phyloP scores from a whole-genome alignment of 202 grass and related monocot species.

The Hordeum pubiflorum region DNA sequence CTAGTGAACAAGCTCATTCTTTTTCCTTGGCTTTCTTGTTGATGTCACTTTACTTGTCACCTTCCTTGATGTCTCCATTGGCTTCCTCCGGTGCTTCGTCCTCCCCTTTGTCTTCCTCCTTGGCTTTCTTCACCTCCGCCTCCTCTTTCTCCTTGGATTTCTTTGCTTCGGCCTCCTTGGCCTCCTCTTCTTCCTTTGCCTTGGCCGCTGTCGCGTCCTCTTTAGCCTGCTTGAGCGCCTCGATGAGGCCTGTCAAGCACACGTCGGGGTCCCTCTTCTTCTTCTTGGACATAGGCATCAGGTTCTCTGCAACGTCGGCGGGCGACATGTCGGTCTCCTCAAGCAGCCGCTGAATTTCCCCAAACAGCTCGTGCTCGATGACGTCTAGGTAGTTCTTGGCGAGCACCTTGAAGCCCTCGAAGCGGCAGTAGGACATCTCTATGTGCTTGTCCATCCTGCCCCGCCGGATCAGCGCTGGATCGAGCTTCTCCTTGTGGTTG shows the following conservation, averaged over 20 bases:
- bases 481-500: conserved; percentile 37
- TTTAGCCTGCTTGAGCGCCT: background rate
- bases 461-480: conserved; percentile 23
- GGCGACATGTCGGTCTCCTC: conserved; percentile 22
- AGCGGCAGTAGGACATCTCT: conserved; percentile 40
- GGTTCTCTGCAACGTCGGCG: conserved; percentile 41
- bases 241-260: background rate
- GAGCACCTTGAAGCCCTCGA: conserved; percentile 31
- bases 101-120: too few relatives aligned
- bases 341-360: conserved; percentile 1
- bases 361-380: background rate
- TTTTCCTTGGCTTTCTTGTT: too few relatives aligned
- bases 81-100: too few relatives aligned
- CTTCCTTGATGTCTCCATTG: too few relatives aligned
- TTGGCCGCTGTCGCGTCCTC: too few relatives aligned
- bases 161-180: too few relatives aligned
- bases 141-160: too few relatives aligned
- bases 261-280: conserved; percentile 19
- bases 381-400: conserved; percentile 24
- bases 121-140: too few relatives aligned
- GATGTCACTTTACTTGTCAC: too few relatives aligned
- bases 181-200: too few relatives aligned
- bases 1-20: too few relatives aligned
- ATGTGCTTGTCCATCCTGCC: conserved; percentile 56
- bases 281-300: conserved; percentile 50